These are phyloP conservation scores for Leishmania lainsoni DNA, from an alignment of 208 protist species.

Conservation along the genomic window DNA sequence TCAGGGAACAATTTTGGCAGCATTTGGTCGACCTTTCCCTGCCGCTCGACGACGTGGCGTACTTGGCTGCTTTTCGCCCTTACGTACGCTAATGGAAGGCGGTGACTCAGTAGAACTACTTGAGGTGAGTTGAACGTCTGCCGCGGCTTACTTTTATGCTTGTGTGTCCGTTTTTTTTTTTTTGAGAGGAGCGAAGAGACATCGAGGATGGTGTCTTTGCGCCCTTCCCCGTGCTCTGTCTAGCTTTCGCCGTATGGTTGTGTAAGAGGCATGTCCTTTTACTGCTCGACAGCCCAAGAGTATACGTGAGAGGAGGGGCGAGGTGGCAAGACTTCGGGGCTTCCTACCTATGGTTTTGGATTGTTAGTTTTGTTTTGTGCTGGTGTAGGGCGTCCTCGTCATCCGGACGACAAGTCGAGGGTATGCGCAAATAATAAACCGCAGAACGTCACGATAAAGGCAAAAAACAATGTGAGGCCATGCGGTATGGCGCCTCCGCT, in stretches of 20 bases:
- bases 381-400: background rate
- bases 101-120: conserved; percentile 45
- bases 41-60: conserved; percentile 17
- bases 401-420: background rate
- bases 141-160: background rate
- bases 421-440: background rate
- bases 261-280: background rate
- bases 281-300: background rate
- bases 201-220: background rate
- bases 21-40: conserved; percentile 30
- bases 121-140: background rate
- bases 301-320: background rate
- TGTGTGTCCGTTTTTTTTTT: background rate
- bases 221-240: background rate
- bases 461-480: background rate
- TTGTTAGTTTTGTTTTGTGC: background rate
- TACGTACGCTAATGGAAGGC: conserved; percentile 70
- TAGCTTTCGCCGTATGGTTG: background rate
- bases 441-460: background rate
- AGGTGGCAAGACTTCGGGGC: background rate
- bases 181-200: background rate
- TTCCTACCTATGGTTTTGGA: no score
- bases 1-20: conserved; percentile 26
- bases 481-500: background rate
- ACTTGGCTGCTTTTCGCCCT: conserved; percentile 43